Evolutionary conservation across 2,329 filamentous ascomycete genomes (phyloP).

Genomic region (Penicillium sp.): DNA sequence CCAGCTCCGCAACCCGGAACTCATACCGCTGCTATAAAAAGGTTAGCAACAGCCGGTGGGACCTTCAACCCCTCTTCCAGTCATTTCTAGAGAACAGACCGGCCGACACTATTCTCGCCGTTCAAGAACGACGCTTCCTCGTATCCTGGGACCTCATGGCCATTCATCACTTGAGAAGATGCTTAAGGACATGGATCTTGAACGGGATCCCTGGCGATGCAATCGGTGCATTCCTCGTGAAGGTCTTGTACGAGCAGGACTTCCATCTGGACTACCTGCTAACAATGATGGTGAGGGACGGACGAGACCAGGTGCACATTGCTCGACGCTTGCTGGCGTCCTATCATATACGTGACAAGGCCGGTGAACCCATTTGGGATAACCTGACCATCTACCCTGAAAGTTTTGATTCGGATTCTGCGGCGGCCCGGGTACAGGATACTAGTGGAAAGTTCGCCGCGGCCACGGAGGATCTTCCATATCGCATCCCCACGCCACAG

Average conservation of each 20-base stretch:
- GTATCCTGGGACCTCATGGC: constrained; percentile 6
- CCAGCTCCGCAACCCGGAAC: background rate
- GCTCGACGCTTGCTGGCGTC: background rate
- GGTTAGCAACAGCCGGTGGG: constrained; percentile 2
- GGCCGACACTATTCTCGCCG: background rate
- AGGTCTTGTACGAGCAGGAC: constrained; percentile 1
- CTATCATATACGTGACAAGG: constrained; percentile 3
- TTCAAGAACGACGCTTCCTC: background rate
- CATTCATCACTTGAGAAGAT: background rate
- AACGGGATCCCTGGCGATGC: background rate
- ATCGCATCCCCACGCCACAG: background rate
- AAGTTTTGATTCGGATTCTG: background rate
- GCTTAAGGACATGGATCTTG: background rate
- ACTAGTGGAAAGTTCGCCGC: background rate
- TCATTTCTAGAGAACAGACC: background rate
- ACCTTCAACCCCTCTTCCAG: background rate
- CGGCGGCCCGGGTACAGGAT: no score
- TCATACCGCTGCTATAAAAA: background rate
- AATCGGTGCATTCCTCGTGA: constrained; percentile 8
- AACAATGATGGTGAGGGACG: background rate
- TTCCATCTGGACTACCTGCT: constrained; percentile 1
- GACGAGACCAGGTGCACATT: background rate
- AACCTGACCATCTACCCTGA: background rate
- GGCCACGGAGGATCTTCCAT: background rate
- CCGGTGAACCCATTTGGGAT: background rate